Conservation (phyloP, 2,329 filamentous ascomycete species). For the Botrytis byssoidea region DNA sequence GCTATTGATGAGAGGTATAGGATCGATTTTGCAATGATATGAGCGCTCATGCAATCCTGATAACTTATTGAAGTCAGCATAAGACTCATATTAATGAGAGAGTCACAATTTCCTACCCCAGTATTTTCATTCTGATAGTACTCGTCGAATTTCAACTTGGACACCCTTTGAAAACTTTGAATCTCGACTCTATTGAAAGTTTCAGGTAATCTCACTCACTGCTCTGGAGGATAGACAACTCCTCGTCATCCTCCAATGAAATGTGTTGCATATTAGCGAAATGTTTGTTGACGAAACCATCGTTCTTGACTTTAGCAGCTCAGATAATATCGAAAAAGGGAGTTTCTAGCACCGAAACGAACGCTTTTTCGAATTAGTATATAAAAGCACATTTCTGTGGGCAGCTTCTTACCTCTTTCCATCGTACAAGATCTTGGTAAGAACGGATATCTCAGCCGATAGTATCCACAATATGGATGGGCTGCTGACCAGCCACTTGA, state of each 20-base stretch:
- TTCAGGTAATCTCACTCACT: conserved; percentile 39
- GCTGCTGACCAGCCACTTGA: conserved; percentile 38
- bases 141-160: background rate
- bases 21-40: background rate
- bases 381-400: background rate
- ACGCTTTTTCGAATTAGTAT: conserved; percentile 21
- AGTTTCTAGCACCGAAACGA: conserved; percentile 34
- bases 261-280: conserved; percentile 28
- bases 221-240: conserved; percentile 37
- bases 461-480: conserved; percentile 31
- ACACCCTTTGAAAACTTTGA: rapidly evolving
- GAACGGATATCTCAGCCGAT: conserved; percentile 33
- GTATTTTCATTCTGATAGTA: rapidly evolving
- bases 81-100: background rate
- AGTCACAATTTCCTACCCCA: rapidly evolving
- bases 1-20: background rate
- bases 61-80: background rate
- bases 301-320: conserved; percentile 32
- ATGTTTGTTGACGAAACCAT: conserved; percentile 37
- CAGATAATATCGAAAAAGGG: conserved; percentile 31
- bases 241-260: conserved; percentile 31
- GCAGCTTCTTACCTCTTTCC: conserved; percentile 24
- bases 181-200: conserved; percentile 25
- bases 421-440: conserved; percentile 38
- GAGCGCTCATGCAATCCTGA: background rate